A percentile compares a stretch with the other conserved stretches of the same genome.
Conservation (phyloP, 2,329 filamentous ascomycete genomes). For the Trichoderma afroharzianum region DNA sequence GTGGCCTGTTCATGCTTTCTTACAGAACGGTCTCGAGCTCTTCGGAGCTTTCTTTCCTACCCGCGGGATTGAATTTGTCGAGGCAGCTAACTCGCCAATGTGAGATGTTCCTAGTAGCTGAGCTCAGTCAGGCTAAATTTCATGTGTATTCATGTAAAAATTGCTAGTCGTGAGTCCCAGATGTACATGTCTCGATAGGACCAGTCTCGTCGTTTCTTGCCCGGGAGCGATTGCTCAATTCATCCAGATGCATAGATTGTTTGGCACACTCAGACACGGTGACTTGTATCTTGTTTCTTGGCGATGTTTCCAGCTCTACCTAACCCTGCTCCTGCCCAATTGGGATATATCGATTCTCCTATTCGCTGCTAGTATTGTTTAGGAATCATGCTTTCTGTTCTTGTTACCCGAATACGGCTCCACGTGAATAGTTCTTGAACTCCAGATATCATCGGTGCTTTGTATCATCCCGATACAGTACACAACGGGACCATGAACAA, state of each 20-base stretch:
- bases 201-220: neutral
- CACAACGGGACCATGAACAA: neutral
- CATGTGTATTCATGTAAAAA: neutral
- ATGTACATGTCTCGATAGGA: neutral
- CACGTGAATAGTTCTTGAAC: neutral
- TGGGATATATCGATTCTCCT: neutral
- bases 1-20: neutral
- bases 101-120: neutral
- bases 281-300: neutral
- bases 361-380: neutral
- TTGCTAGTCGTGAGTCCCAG: neutral
- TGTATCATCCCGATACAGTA: neutral
- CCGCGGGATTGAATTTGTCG: neutral
- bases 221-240: neutral
- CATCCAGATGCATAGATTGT: neutral
- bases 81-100: neutral
- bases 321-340: neutral
- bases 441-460: neutral
- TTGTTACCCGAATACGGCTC: neutral
- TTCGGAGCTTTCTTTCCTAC: neutral
- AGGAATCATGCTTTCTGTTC: neutral
- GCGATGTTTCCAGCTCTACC: neutral
- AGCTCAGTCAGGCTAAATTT: neutral
- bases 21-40: neutral
- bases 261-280: neutral